Evolutionary conservation across 306 rosid species (phyloP).

Genomic region (Alnus glutinosa): DNA sequence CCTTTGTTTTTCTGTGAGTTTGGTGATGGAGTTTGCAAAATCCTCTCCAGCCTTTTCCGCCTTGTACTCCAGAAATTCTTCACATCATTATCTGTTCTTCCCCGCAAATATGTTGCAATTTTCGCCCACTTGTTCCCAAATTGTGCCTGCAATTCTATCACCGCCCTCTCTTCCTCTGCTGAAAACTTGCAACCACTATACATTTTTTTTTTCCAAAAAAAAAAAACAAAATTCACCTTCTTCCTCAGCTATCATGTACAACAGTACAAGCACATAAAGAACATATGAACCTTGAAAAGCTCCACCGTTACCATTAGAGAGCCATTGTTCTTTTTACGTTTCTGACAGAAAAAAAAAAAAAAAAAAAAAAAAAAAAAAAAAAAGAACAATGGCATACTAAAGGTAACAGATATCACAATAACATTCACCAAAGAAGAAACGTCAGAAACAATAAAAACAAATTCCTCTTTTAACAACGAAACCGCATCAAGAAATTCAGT

Average conservation of each 20-base stretch:
- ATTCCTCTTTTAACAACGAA: too few relatives aligned
- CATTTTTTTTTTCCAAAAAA: neutral
- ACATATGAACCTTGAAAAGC: too few relatives aligned
- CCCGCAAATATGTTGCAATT: conserved; percentile 54
- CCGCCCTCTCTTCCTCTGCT: conserved; percentile 58
- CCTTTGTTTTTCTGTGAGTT: conserved; percentile 40
- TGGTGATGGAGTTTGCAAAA: conserved; percentile 34
- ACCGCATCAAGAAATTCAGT: too few relatives aligned
- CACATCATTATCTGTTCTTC: conserved; percentile 68
- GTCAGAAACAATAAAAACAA: too few relatives aligned
- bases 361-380: too few relatives aligned
- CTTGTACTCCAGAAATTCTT: conserved; percentile 72
- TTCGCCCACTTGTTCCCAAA: conserved; percentile 76
- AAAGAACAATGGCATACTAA: too few relatives aligned
- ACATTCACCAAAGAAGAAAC: too few relatives aligned
- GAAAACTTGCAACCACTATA: conserved; percentile 65
- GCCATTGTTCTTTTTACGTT: too few relatives aligned
- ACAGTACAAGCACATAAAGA: too few relatives aligned
- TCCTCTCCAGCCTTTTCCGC: conserved; percentile 47
- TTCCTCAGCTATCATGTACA: neutral
- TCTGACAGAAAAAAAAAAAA: too few relatives aligned
- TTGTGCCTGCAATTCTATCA: conserved; percentile 56
- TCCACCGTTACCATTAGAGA: too few relatives aligned
- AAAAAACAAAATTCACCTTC: neutral
- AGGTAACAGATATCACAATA: too few relatives aligned